Conservation (phyloP, 1,284 basidiomycete genomes). For the Leccinum pseudoinsigne region DNA sequence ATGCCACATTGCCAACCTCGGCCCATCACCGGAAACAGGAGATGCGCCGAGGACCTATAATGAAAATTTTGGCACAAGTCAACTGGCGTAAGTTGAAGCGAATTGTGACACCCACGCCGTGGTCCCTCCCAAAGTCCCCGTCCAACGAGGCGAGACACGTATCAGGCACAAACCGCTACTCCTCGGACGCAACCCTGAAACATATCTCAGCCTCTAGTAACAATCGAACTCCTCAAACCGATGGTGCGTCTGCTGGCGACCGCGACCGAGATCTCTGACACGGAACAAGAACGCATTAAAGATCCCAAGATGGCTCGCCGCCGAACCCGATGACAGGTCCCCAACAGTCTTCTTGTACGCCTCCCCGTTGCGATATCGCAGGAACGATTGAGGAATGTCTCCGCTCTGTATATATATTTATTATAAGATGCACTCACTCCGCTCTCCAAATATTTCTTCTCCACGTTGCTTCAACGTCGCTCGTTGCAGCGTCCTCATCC, state of each 20-base stretch:
- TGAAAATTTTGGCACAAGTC: too few species aligned
- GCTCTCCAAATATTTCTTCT: too few species aligned
- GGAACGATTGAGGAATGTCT: constrained; percentile 33
- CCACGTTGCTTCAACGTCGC: too few species aligned
- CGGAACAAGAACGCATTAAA: constrained; percentile 28
- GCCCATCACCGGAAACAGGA: too few species aligned
- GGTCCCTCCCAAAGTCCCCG: constrained; percentile 29
- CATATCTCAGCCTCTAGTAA: constrained; percentile 35
- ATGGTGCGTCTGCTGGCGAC: constrained; percentile 1
- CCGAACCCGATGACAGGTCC: constrained; percentile 19
- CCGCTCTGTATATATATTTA: too few species aligned
- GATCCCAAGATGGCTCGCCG: constrained; percentile 27
- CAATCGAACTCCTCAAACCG: constrained; percentile 29
- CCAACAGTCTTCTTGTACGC: constrained; percentile 40
- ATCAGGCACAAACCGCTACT: constrained; percentile 38
- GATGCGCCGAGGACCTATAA: too few species aligned
- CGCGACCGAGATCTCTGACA: neutral
- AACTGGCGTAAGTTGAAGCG: too few species aligned
- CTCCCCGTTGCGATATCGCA: constrained; percentile 54
- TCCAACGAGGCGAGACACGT: constrained; percentile 37
- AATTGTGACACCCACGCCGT: too few species aligned
- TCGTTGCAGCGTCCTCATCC: too few species aligned
- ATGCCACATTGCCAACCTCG: too few species aligned
- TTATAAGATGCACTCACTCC: too few species aligned
- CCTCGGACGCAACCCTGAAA: constrained; percentile 35